Percentiles rank a stretch among this genome's conserved stretches.
These are phyloP conservation scores for Collybia sp. DNA, from an alignment of 768 basidiomycete species.

Conservation along the genomic window DNA sequence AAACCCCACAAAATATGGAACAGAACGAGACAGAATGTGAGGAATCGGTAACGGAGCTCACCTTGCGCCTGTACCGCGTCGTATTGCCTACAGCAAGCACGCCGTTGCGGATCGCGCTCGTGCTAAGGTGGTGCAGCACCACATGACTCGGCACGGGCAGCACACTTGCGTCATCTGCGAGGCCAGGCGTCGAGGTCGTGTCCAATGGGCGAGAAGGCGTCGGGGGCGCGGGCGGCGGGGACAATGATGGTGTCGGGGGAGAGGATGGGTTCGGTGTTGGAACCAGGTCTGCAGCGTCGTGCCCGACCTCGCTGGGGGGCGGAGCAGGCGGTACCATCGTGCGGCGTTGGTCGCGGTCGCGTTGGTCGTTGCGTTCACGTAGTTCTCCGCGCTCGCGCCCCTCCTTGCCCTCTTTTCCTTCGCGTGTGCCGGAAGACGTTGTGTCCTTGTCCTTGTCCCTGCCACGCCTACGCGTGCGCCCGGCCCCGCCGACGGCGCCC, in stretches of 20 bases:
- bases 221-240: constrained; percentile 1
- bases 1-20: too few relatives aligned
- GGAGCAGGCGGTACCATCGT: constrained; percentile 5
- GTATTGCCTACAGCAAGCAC: constrained; percentile 91
- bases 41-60: not conserved
- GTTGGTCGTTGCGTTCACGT: constrained; percentile 4
- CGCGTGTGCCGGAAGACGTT: not conserved
- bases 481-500: not conserved
- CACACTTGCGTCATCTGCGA: constrained; percentile 86
- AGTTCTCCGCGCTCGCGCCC: constrained; percentile 3
- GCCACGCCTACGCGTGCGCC: constrained; percentile 16
- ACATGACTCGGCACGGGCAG: constrained; percentile 92
- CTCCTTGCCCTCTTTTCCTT: constrained; percentile 16
- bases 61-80: constrained; percentile 85
- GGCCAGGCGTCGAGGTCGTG: constrained; percentile 28
- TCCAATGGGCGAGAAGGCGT: not conserved
- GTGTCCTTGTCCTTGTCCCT: constrained; percentile 1
- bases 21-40: too few relatives aligned
- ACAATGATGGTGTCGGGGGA: not conserved
- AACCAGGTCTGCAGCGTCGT: constrained; percentile 7
- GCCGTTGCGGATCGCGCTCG: constrained; percentile 92
- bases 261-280: constrained; percentile 1
- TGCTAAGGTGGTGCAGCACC: constrained; percentile 90
- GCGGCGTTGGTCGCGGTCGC: constrained; percentile 10
- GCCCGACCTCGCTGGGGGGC: constrained; percentile 22